phyloP scores from a whole-genome alignment of 129 eudicot genomes.

The Lactuca saligna region DNA sequence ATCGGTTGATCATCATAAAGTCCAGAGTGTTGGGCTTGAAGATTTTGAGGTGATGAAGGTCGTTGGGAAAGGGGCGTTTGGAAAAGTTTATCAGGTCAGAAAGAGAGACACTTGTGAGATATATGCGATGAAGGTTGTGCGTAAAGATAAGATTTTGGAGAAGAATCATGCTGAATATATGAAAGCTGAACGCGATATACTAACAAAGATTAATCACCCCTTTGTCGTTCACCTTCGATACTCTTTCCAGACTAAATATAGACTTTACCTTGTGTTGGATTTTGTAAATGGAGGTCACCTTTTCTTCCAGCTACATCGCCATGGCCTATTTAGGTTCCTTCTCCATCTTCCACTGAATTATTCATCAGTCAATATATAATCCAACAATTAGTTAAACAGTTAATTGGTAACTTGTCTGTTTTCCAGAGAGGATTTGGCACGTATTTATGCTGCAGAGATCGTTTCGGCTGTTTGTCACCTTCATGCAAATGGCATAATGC shows the following conservation, averaged over 20 bases:
- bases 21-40: conserved; percentile 59
- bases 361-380: background rate
- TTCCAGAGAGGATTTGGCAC: conserved; percentile 90
- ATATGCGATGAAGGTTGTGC: conserved; percentile 92
- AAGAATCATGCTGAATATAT: conserved; percentile 90
- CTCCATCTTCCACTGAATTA: background rate
- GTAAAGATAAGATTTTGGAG: conserved; percentile 94
- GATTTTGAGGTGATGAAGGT: conserved; percentile 81
- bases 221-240: conserved; percentile 88
- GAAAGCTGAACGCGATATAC: conserved; percentile 91
- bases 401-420: conserved; percentile 15
- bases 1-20: conserved; percentile 19
- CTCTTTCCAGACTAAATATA: conserved; percentile 93
- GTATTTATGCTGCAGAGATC: conserved; percentile 84
- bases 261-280: conserved; percentile 90
- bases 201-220: conserved; percentile 86
- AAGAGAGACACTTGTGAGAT: conserved; percentile 67
- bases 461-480: conserved; percentile 93
- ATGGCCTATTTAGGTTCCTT: conserved; percentile 80
- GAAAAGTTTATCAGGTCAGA: conserved; percentile 86
- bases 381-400: background rate
- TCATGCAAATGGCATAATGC: conserved; percentile 90
- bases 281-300: conserved; percentile 95
- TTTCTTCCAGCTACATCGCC: conserved; percentile 82
- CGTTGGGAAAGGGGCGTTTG: conserved; percentile 96